These are phyloP conservation scores for Echria macrotheca DNA, from an alignment of 495 filamentous ascomycete genomes.

Conservation along the genomic window DNA sequence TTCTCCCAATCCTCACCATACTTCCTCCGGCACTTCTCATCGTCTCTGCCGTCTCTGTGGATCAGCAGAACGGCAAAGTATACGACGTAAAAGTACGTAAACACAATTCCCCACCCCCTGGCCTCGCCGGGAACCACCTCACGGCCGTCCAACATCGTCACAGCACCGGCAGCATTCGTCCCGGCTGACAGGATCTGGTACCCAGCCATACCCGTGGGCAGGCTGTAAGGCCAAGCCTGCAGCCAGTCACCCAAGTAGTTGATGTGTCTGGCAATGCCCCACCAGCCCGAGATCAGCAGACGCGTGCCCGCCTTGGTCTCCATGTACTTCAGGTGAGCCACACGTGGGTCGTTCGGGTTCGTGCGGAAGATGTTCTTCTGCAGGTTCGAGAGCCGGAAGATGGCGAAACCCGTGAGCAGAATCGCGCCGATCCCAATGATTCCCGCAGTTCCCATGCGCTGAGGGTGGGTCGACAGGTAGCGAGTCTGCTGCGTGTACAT, in stretches of 20 bases:
- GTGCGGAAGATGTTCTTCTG: slow-evolving; percentile 93
- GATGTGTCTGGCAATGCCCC: slow-evolving; percentile 88
- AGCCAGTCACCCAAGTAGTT: slow-evolving; percentile 98
- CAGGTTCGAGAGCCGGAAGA: slow-evolving; percentile 88
- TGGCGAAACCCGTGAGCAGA: slow-evolving; percentile 66
- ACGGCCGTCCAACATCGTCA: slow-evolving; percentile 53
- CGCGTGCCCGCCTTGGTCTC: slow-evolving; percentile 76
- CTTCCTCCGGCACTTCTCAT: slow-evolving; percentile 86
- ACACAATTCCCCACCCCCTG: slow-evolving; percentile 72
- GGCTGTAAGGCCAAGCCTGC: slow-evolving; percentile 84
- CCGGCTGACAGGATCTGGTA: slow-evolving; percentile 58
- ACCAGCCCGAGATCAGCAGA: slow-evolving; percentile 87
- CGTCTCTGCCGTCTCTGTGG: slow-evolving; percentile 87
- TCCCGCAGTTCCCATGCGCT: slow-evolving; percentile 63
- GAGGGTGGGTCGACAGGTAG: slow-evolving; percentile 82
- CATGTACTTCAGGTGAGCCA: slow-evolving; percentile 80
- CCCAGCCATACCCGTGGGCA: slow-evolving; percentile 84
- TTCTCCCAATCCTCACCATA: slow-evolving; percentile 92
- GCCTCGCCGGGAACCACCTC: slow-evolving; percentile 66
- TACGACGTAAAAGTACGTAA: slow-evolving; percentile 93
- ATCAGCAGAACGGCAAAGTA: slow-evolving; percentile 89
- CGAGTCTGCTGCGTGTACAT: slow-evolving; percentile 78
- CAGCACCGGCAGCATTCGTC: slow-evolving; percentile 36
- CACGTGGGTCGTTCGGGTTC: slow-evolving; percentile 73
- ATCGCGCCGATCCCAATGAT: slow-evolving; percentile 58